Evolutionary conservation across 1,284 basidiomycete genomes (phyloP).

Genomic region (Crucibulum parvulum): DNA sequence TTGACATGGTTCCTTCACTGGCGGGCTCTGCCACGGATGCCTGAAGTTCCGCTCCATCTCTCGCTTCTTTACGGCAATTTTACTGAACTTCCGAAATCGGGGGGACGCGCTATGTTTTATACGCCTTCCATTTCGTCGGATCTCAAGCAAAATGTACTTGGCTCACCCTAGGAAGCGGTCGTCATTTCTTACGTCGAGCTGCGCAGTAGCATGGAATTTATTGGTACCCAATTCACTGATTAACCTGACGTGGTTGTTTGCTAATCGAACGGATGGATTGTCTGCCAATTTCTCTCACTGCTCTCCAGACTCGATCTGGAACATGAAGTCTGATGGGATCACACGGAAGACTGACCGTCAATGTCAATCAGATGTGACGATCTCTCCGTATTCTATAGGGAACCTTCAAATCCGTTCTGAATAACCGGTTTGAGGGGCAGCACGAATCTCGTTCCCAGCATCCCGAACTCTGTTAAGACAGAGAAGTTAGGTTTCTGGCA

Average conservation of each 20-base stretch:
- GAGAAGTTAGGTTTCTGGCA: background rate
- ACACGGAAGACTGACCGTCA: conserved; percentile 11
- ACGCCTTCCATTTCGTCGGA: background rate
- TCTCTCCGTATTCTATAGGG: conserved; percentile 6
- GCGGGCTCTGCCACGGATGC: background rate
- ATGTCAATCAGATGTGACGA: conserved; percentile 22
- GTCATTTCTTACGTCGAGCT: too few relatives aligned
- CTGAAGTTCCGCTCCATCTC: background rate
- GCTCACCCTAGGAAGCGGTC: background rate
- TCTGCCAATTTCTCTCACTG: background rate
- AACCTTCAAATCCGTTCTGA: conserved; percentile 15
- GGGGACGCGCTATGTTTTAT: too few relatives aligned
- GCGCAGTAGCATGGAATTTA: too few relatives aligned
- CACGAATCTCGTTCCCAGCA: conserved; percentile 2
- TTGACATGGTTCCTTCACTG: background rate
- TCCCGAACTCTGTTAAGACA: background rate
- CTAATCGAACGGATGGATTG: background rate
- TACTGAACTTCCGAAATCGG: background rate
- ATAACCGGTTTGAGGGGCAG: conserved; percentile 15
- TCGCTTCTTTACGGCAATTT: conserved; percentile 4
- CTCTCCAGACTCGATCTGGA: background rate
- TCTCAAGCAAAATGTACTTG: background rate
- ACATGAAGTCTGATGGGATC: conserved; percentile 20
- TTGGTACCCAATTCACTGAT: too few relatives aligned
- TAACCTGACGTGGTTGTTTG: too few relatives aligned